Base-by-base conservation (phyloP, 331 rosid species). In the Spiraea crenata region DNA sequence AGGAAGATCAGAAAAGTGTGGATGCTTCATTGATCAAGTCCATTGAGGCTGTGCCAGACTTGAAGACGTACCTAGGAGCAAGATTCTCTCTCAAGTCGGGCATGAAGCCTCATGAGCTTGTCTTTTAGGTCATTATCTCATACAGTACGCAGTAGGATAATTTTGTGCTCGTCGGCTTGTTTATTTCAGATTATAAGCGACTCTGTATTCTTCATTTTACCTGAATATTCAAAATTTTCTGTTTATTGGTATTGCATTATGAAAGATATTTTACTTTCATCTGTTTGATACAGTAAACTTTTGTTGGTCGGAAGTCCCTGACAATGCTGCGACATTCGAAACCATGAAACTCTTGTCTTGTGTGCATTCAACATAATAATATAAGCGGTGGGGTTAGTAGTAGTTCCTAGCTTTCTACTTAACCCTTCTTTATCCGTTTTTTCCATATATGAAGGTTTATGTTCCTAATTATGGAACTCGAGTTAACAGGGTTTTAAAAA, bases 61-160 rank as follows among this genome's bases (percentile, higher is more conserved):
- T 88, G 86, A 88, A 86, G 79, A 44, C 86, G 9, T 88, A 88
- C 76, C 77, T 86, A 13, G 86, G 85, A 40, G 95, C 91, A 0
- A 88, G 95, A 83, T 88, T 88, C 49, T 88, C 95, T 34, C 82
- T 88, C 0, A 82, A 86, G 88, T 67, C 84, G 6, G 95, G 91
- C 25, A 76, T 86, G 86, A 88, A 88, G 79, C 95, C 95, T 4
- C 91, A 88, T 48, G 95, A 88, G 76, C 78, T 86, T 20, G 74
- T 80, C 35, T 88, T 83, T 59, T 88, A 82, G 69, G 58, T 41
- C 49, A 34, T 0, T 17, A 42, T 65, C 60, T 13, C 56, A 31
- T 69, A 25, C 51, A 7, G 6, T 63, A 72, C 41, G 63, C 6
- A 1, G 49, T 51, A 73, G 70, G 77, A 50, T 63, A 65, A 42